Base-by-base conservation (phyloP, 768 basidiomycete species). In the Kwoniella sp. region DNA sequence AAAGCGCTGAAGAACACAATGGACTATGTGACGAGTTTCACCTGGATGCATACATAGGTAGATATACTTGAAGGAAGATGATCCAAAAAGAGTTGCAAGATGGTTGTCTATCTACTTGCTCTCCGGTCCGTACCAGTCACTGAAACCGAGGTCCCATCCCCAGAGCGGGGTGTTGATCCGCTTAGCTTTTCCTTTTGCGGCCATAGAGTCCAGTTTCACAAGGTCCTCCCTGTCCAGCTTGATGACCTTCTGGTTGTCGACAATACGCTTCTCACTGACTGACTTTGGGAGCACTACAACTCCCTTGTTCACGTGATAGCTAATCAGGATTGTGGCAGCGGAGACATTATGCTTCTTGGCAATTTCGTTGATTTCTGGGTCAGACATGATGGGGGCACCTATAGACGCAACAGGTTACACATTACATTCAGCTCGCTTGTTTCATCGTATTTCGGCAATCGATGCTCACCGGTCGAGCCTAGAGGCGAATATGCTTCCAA, bases 271-370 rank as follows among this genome's bases (percentile, higher is more conserved):
- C 58, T 85, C 82, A 5, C 87, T 90, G 46, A 91, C 90, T 4
- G 88, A 89, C 82, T 92, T 92, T 24, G 89, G 83, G 40, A 92
- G 82, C 26, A 90, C 90, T 37, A 90, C 83, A 47, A 86, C 82
- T 37, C 83, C 86, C 73, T 89, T 88, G 80, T 89, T 90, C 25
- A 88, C 88, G 68, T 90, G 88, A 49, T 90, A 94, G 0, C 90
- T 89, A 65, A 95, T 81, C 58, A 93, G 83, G 37, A 93, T 87
- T 78, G 92, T 90, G 0, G 90, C 91, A 1, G 90, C 82, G 0
- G 88, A 88, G 2, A 86, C 88, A 30, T 81, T 81, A 36, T 88
- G 83, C 71, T 83, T 83, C 64, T 85, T 79, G 25, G 90, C 90
- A 50, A 92, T 83, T 57, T 84, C 84, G 48, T 83, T 69, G 22